These are phyloP conservation scores for Citrus inodora DNA, from an alignment of 345 rosid genomes.

Conservation along the genomic window DNA sequence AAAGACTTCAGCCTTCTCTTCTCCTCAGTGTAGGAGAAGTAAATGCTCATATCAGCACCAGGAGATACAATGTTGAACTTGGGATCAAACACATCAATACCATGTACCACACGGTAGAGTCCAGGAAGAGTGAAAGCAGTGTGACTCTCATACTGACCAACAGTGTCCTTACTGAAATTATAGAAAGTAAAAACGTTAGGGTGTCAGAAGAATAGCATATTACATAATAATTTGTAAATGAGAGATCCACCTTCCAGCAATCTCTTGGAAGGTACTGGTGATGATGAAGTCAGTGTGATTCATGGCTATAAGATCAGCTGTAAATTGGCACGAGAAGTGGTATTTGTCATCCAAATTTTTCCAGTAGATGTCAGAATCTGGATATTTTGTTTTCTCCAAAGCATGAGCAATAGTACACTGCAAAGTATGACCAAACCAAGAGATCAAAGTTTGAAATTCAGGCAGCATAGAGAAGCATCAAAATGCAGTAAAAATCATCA, in stretches of 20 bases:
- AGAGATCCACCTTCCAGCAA: slow-evolving; percentile 79
- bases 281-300: slow-evolving; percentile 96
- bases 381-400: slow-evolving; percentile 92
- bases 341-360: slow-evolving; percentile 85
- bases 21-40: slow-evolving; percentile 65
- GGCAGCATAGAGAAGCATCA: background rate
- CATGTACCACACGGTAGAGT: slow-evolving; percentile 76
- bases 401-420: slow-evolving; percentile 99
- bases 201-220: no score
- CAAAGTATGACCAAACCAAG: background rate
- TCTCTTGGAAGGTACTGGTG: slow-evolving; percentile 97
- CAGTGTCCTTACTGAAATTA: slow-evolving; percentile 64
- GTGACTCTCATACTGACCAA: slow-evolving; percentile 89
- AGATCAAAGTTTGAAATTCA: background rate
- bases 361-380: slow-evolving; percentile 96
- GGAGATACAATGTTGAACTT: slow-evolving; percentile 91
- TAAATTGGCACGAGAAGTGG: slow-evolving; percentile 94
- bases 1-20: slow-evolving; percentile 51
- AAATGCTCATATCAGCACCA: slow-evolving; percentile 75
- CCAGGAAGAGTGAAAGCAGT: slow-evolving; percentile 77
- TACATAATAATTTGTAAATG: background rate
- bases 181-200: background rate
- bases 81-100: slow-evolving; percentile 75
- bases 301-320: slow-evolving; percentile 93
- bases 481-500: background rate